These are phyloP conservation scores for Syzygium oleosum DNA, from an alignment of 345 rosid genomes.

Conservation along the genomic window DNA sequence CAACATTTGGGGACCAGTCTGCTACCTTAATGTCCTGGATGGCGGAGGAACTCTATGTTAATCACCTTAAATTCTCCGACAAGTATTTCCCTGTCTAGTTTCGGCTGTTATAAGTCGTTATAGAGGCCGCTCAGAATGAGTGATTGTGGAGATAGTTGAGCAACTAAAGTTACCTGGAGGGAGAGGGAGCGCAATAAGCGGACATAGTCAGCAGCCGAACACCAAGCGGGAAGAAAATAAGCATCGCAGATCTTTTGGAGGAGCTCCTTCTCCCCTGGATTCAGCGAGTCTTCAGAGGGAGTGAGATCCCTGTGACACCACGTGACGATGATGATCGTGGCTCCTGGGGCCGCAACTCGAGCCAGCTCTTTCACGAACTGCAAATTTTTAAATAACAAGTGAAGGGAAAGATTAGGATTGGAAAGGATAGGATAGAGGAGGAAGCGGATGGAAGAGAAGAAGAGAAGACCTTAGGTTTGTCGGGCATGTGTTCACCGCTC, in stretches of 20 bases:
- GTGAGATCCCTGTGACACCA: conserved; percentile 89
- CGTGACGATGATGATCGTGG: conserved; percentile 68
- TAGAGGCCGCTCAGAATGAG: background rate
- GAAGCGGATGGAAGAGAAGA: background rate
- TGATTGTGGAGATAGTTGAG: background rate
- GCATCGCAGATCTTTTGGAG: conserved; percentile 61
- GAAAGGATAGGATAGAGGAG: background rate
- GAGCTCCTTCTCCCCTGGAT: conserved; percentile 60
- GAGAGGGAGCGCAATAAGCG: conserved; percentile 40
- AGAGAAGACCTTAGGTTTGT: conserved; percentile 52
- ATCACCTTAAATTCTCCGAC: background rate
- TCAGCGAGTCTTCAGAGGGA: conserved; percentile 50
- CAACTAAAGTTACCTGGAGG: conserved; percentile 33
- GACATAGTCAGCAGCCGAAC: conserved; percentile 74
- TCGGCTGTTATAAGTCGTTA: background rate
- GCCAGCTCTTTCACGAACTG: conserved; percentile 76
- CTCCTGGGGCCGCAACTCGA: conserved; percentile 86
- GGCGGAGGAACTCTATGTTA: background rate
- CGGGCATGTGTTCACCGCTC: conserved; percentile 97
- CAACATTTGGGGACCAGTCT: conserved; percentile 79
- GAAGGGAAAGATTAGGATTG: background rate
- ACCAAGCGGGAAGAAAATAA: conserved; percentile 84
- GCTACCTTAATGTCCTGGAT: conserved; percentile 72
- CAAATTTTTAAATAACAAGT: background rate
- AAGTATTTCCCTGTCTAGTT: background rate